Evolutionary conservation across 2,329 filamentous ascomycete species (phyloP).

Genomic region (Nothomitra cinnamomea): DNA sequence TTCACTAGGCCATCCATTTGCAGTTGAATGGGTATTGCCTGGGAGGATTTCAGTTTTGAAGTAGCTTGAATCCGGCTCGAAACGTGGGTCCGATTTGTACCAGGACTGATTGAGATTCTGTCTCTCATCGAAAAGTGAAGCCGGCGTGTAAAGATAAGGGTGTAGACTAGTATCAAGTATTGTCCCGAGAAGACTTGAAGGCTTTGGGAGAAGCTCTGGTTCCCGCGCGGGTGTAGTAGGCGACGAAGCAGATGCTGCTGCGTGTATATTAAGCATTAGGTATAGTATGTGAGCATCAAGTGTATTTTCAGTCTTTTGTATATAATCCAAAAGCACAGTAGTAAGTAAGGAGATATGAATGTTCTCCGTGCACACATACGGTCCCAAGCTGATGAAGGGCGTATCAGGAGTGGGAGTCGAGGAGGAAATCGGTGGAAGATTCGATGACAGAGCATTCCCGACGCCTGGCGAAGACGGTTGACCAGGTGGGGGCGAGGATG

Average conservation of each 20-base stretch:
- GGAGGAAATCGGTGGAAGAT: not conserved
- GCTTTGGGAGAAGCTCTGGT: slow-evolving; percentile 26
- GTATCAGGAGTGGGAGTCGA: not conserved
- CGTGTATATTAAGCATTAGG: slow-evolving; percentile 42
- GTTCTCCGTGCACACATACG: slow-evolving; percentile 35
- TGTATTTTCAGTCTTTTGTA: slow-evolving; percentile 34
- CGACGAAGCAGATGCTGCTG: slow-evolving; percentile 27
- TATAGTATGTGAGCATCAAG: slow-evolving; percentile 36
- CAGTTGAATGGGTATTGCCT: slow-evolving; percentile 26
- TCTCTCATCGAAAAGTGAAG: slow-evolving; percentile 32
- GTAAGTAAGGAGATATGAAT: slow-evolving; percentile 34
- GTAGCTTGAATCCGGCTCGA: slow-evolving; percentile 34
- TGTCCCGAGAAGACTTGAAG: slow-evolving; percentile 27
- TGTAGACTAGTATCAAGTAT: slow-evolving; percentile 31
- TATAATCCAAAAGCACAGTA: slow-evolving; percentile 33
- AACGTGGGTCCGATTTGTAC: slow-evolving; percentile 27
- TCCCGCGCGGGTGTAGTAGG: slow-evolving; percentile 26
- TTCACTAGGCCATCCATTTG: slow-evolving; percentile 47
- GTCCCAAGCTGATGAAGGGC: slow-evolving; percentile 20
- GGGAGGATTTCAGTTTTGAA: slow-evolving; percentile 26
- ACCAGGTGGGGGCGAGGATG: not conserved
- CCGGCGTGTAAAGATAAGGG: slow-evolving; percentile 36
- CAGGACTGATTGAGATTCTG: slow-evolving; percentile 40
- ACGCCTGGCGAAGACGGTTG: not conserved
- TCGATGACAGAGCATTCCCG: not conserved